A percentile compares a stretch with the other conserved stretches of the same genome.
Conservation (phyloP, 805 yeast species). For the Wickerhamiella occidentalis region DNA sequence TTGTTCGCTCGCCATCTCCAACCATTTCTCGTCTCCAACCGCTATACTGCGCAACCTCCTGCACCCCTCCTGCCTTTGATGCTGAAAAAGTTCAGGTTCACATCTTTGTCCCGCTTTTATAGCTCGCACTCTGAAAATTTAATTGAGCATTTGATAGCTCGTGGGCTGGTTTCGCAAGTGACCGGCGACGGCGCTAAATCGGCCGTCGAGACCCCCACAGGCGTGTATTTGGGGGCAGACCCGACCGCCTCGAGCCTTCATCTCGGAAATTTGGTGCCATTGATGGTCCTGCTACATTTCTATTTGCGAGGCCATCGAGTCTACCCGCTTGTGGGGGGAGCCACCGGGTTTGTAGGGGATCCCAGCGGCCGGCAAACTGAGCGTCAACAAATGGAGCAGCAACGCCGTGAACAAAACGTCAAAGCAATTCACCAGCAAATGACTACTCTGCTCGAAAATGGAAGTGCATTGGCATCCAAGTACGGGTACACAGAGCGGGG, state of each 20-base stretch:
- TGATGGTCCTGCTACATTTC: slow-evolving; percentile 75
- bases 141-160: slow-evolving; percentile 31
- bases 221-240: slow-evolving; percentile 88
- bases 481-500: slow-evolving; percentile 34
- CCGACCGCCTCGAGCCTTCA: slow-evolving; percentile 88
- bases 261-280: slow-evolving; percentile 79
- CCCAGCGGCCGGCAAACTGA: slow-evolving; percentile 87
- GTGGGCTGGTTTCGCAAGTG: slow-evolving; percentile 37
- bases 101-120: not conserved
- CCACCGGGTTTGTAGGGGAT: slow-evolving; percentile 93
- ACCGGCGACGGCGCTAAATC: slow-evolving; percentile 20
- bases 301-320: slow-evolving; percentile 72
- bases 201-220: slow-evolving; percentile 32
- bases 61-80: no score
- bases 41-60: not conserved
- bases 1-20: not conserved
- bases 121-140: slow-evolving; percentile 26
- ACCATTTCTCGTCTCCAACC: not conserved
- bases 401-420: slow-evolving; percentile 45
- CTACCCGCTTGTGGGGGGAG: slow-evolving; percentile 61
- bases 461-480: slow-evolving; percentile 46
- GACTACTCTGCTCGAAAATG: slow-evolving; percentile 45
- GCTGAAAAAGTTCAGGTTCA: no score
- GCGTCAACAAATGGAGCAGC: slow-evolving; percentile 45
- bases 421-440: slow-evolving; percentile 50